These are phyloP conservation scores for Cladosporium colombiae DNA, from an alignment of 2,329 filamentous ascomycete genomes.

Conservation along the genomic window DNA sequence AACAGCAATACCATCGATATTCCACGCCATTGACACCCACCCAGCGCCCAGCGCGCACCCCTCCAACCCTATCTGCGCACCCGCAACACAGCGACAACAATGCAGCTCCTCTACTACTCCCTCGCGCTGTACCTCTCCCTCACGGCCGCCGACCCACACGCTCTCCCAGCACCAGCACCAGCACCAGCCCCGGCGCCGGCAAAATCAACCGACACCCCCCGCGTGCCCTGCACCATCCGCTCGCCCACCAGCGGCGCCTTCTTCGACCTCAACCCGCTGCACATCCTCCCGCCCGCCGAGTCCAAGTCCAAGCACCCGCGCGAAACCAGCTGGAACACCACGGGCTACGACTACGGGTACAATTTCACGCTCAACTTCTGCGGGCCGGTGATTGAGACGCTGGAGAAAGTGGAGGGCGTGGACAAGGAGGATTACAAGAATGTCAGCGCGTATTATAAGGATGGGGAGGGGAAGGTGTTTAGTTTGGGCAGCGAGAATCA, in stretches of 20 bases:
- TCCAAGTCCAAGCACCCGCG: conserved; percentile 54
- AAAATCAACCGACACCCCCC: conserved; percentile 43
- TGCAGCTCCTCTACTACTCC: conserved; percentile 35
- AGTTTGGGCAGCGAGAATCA: conserved; percentile 68
- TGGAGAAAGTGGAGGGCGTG: conserved; percentile 55
- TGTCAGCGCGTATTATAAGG: conserved; percentile 75
- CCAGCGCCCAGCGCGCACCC: conserved; percentile 11
- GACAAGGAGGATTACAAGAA: conserved; percentile 65
- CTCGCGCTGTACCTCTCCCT: conserved; percentile 37
- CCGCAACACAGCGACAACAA: not conserved
- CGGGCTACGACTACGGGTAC: conserved; percentile 73
- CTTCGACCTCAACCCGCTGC: conserved; percentile 63
- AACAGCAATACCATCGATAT: not conserved
- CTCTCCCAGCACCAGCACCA: conserved; percentile 23
- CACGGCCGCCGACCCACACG: conserved; percentile 38
- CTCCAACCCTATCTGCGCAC: not conserved
- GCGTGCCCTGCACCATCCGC: conserved; percentile 61
- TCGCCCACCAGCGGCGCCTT: conserved; percentile 62
- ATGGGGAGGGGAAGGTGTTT: conserved; percentile 61
- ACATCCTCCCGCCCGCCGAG: conserved; percentile 52
- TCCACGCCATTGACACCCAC: not conserved
- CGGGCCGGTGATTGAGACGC: conserved; percentile 67
- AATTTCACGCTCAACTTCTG: conserved; percentile 88
- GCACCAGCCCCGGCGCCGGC: conserved; percentile 31
- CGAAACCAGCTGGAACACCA: conserved; percentile 62